Evolutionary conservation across 164 flowering plant genomes (phyloP).

Genomic region (Amborella trichopoda): DNA sequence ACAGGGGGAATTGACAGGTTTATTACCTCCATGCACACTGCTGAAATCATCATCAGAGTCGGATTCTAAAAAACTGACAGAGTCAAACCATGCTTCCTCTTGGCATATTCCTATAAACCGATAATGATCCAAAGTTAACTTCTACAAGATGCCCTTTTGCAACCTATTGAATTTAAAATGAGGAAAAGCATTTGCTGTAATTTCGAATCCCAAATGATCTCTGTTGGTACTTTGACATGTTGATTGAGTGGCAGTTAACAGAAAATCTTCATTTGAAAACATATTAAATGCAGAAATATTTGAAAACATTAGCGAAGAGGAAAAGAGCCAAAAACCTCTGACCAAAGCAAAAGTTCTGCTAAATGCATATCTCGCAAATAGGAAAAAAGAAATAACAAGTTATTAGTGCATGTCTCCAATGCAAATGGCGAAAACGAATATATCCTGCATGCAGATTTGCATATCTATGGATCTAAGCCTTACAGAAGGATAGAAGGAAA

Average conservation of each 20-base stretch:
- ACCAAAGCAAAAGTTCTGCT: no score
- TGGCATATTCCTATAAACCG: constrained; percentile 39
- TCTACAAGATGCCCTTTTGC: no score
- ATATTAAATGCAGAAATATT: neutral
- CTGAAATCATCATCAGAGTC: constrained; percentile 91
- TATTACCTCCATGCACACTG: constrained; percentile 94
- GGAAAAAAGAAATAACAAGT: no score
- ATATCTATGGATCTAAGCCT: no score
- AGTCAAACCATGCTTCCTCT: constrained; percentile 92
- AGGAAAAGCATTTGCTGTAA: neutral
- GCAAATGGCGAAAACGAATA: no score
- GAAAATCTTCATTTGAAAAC: neutral
- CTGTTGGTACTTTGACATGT: neutral
- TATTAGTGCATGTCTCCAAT: no score
- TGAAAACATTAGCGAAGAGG: neutral
- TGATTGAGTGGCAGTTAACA: neutral
- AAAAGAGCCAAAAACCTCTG: no score
- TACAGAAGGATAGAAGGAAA: no score
- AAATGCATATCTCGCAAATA: no score
- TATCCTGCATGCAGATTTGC: no score
- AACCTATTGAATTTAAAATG: no score
- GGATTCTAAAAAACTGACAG: constrained; percentile 79
- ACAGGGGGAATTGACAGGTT: no score
- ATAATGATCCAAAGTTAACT: constrained; percentile 2
- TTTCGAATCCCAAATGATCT: neutral